A percentile compares a stretch with the other conserved stretches of the same genome.
phyloP scores from a whole-genome alignment of 106 monocot species.

The Phalaenopsis equestris region DNA sequence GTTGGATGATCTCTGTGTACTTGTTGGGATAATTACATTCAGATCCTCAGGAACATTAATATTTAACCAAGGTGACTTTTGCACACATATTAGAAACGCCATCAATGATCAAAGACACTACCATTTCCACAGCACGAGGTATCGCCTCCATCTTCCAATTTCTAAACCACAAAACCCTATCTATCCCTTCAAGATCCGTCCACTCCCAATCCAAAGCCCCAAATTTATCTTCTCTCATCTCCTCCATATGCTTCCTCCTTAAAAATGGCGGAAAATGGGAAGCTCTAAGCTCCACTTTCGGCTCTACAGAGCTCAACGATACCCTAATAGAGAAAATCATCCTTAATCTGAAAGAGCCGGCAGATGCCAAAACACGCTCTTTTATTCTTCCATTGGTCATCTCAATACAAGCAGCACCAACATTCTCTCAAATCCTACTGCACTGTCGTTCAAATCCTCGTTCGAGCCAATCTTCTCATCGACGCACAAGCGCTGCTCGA shows the following conservation, averaged over 20 bases:
- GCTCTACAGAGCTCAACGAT: neutral
- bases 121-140: neutral
- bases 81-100: too few species aligned
- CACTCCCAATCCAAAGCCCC: neutral
- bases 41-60: too few species aligned
- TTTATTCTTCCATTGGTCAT: slow-evolving; percentile 58
- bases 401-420: slow-evolving; percentile 4
- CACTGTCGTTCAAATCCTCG: slow-evolving; percentile 45
- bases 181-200: neutral
- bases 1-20: too few species aligned
- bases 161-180: neutral
- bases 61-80: too few species aligned
- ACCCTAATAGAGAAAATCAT: slow-evolving; percentile 20
- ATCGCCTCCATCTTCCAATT: neutral
- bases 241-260: neutral
- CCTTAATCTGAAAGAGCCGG: slow-evolving; percentile 26
- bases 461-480: slow-evolving; percentile 25
- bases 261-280: slow-evolving; percentile 20
- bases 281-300: slow-evolving; percentile 1
- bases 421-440: slow-evolving; percentile 36
- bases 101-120: neutral
- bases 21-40: too few species aligned
- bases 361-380: slow-evolving; percentile 33
- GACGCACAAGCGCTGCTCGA: slow-evolving; percentile 38
- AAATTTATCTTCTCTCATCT: neutral